Evolutionary conservation across 805 yeast species (phyloP).

Genomic region (Wickerhamomyces silvicola): DNA sequence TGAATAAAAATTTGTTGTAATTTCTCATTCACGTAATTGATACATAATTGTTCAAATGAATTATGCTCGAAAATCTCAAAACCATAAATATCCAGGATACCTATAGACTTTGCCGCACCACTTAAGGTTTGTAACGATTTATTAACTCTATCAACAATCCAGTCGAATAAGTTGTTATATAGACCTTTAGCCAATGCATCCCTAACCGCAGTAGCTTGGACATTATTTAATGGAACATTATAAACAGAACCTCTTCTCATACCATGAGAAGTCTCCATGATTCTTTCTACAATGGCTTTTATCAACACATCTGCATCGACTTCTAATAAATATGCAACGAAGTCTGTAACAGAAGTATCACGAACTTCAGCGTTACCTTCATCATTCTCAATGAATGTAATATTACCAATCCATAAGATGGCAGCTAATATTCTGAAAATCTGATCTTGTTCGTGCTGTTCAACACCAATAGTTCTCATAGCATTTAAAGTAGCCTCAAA

Average conservation of each 20-base stretch:
- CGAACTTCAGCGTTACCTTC: conserved; percentile 78
- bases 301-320: conserved; percentile 63
- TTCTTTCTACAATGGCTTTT: conserved; percentile 69
- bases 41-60: conserved; percentile 92
- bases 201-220: conserved; percentile 91
- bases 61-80: conserved; percentile 94
- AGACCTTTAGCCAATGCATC: conserved; percentile 95
- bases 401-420: conserved; percentile 91
- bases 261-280: conserved; percentile 87
- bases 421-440: conserved; percentile 82
- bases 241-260: conserved; percentile 86
- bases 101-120: conserved; percentile 64
- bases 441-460: conserved; percentile 80
- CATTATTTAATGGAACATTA: conserved; percentile 86
- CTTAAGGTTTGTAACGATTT: conserved; percentile 55
- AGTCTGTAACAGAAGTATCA: conserved; percentile 87
- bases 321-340: conserved; percentile 85
- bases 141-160: conserved; percentile 94
- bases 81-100: conserved; percentile 93
- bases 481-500: conserved; percentile 77
- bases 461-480: conserved; percentile 81
- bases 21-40: conserved; percentile 93
- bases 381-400: conserved; percentile 78
- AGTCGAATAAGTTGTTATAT: conserved; percentile 87
- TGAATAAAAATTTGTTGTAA: conserved; percentile 95